Conservation (phyloP, 106 monocot genomes). For the Cymbidium sinense region DNA sequence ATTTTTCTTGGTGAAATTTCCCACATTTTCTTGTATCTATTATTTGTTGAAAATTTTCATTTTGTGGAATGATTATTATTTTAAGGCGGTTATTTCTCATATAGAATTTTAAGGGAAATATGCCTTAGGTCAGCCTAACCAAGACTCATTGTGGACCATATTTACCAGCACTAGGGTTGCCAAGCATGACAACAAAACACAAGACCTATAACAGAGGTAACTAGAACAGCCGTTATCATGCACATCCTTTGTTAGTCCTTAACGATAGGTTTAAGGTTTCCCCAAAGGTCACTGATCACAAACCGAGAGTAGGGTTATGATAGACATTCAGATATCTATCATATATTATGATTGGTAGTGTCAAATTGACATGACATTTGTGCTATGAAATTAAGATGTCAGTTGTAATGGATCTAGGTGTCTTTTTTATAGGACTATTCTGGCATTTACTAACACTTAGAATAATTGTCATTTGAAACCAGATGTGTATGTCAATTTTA, state of each 20-base stretch:
- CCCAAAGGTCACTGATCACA: neutral
- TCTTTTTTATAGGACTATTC: neutral
- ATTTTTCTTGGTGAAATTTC: neutral
- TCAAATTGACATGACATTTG: neutral
- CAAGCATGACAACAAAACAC: neutral
- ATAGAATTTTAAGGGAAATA: neutral
- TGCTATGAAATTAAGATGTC: neutral
- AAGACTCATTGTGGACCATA: neutral
- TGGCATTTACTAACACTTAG: no score
- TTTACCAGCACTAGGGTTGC: neutral
- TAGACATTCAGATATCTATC: neutral
- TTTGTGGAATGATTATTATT: neutral
- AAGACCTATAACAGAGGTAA: neutral
- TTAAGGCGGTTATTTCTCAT: conserved; percentile 1
- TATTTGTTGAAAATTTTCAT: neutral
- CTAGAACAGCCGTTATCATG: neutral
- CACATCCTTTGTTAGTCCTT: no score
- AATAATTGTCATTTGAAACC: neutral
- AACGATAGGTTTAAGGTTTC: neutral
- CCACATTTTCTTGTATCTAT: neutral
- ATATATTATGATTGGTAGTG: neutral
- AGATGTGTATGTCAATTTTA: neutral
- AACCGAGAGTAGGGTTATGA: neutral
- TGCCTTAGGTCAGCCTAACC: neutral
- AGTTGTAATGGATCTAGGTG: neutral